These are phyloP conservation scores for Fagus sylvatica DNA, from an alignment of 306 rosid genomes.

Conservation along the genomic window DNA sequence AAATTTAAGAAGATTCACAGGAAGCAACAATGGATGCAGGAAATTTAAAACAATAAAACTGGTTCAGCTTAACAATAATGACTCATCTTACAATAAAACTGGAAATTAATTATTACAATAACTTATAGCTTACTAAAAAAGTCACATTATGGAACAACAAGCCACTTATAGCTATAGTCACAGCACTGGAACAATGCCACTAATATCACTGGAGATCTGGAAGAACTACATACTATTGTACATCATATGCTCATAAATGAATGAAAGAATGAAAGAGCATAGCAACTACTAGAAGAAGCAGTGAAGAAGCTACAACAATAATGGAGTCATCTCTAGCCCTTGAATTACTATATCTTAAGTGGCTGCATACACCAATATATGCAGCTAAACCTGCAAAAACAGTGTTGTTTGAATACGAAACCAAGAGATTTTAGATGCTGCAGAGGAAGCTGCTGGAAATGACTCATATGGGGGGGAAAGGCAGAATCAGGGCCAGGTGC, in stretches of 20 bases:
- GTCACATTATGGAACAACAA: too few species aligned
- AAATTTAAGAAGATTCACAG: constrained; percentile 28
- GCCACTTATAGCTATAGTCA: too few species aligned
- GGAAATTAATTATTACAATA: too few species aligned
- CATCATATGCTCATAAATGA: too few species aligned
- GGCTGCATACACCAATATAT: constrained; percentile 28
- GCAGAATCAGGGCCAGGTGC: constrained; percentile 65
- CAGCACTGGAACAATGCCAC: too few species aligned
- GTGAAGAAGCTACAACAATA: constrained; percentile 2
- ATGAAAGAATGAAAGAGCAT: constrained; percentile 39
- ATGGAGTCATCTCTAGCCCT: constrained; percentile 31
- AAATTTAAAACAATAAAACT: constrained; percentile 1
- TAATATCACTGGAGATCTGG: background rate
- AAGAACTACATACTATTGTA: constrained; percentile 23
- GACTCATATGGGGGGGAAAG: constrained; percentile 58
- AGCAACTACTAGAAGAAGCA: constrained; percentile 22
- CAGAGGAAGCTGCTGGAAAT: constrained; percentile 48
- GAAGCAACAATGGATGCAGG: constrained; percentile 32
- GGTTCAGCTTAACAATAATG: background rate
- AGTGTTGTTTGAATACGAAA: constrained; percentile 19
- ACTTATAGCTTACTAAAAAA: too few species aligned
- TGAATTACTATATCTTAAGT: constrained; percentile 26
- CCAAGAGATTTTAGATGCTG: constrained; percentile 31
- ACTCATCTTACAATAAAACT: background rate
- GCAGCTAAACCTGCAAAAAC: constrained; percentile 49